Percentiles rank a stretch among this genome's conserved stretches.
phyloP scores from a whole-genome alignment of 805 yeast genomes.

The Schwanniomyces occidentalis region DNA sequence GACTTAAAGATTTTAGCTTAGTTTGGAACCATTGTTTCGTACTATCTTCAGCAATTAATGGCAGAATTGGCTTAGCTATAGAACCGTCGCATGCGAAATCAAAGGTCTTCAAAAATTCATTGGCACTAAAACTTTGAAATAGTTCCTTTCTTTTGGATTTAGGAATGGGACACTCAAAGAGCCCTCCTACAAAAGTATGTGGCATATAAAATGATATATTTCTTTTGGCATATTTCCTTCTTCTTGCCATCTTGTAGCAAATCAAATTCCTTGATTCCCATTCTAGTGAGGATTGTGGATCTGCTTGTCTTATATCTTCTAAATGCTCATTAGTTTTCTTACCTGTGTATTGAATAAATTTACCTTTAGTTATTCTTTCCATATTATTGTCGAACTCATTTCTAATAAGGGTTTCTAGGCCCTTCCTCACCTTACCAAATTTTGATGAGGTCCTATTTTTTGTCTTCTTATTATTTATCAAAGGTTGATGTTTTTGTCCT shows the following conservation, averaged over 20 bases:
- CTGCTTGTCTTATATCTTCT: constrained; percentile 14
- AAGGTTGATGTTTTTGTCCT: no score
- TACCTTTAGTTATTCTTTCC: constrained; percentile 16
- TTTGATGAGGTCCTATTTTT: no score
- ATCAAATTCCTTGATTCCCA: constrained; percentile 29
- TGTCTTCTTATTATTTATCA: no score
- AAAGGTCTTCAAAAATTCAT: constrained; percentile 15
- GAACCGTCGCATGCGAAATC: constrained; percentile 35
- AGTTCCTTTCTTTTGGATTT: constrained; percentile 21
- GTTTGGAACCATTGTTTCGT: constrained; percentile 46
- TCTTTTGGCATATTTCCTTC: constrained; percentile 51
- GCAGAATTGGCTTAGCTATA: constrained; percentile 48
- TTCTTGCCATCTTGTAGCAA: constrained; percentile 59
- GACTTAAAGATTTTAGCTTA: constrained; percentile 17
- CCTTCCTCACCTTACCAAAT: neutral
- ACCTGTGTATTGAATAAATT: constrained; percentile 23
- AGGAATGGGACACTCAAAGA: constrained; percentile 51
- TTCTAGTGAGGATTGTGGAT: constrained; percentile 21
- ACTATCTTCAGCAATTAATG: constrained; percentile 60
- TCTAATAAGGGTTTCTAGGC: neutral
- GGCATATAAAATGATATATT: constrained; percentile 52
- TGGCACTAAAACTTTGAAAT: constrained; percentile 15
- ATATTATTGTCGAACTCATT: constrained; percentile 17
- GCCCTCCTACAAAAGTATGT: constrained; percentile 61
- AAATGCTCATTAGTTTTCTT: constrained; percentile 14